phyloP scores from a whole-genome alignment of 345 rosid species.

The Ceriops tagal region DNA sequence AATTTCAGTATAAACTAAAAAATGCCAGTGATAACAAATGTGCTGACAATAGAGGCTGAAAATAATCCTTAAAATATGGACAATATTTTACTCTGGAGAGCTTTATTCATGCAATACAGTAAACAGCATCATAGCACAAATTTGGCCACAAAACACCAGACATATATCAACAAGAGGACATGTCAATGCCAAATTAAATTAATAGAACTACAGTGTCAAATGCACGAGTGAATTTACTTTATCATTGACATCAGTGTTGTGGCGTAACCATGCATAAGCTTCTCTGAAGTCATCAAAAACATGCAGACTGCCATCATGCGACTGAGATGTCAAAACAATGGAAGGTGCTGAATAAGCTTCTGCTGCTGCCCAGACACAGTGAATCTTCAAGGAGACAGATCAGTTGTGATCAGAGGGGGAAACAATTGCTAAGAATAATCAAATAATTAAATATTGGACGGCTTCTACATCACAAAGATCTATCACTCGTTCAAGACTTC shows the following conservation, averaged over 20 bases:
- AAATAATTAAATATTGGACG: neutral
- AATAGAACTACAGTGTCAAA: neutral
- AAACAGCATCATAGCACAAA: neutral
- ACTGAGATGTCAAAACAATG: conserved; percentile 78
- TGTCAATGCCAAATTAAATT: neutral
- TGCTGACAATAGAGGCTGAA: too few species aligned
- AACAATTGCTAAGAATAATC: neutral
- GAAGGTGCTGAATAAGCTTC: conserved; percentile 99
- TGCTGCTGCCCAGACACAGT: conserved; percentile 99
- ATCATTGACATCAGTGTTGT: conserved; percentile 98
- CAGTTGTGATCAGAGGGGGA: neutral
- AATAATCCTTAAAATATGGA: too few species aligned
- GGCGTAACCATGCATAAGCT: conserved; percentile 93
- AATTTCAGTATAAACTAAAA: too few species aligned
- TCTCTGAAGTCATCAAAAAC: conserved; percentile 99
- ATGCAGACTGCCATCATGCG: conserved; percentile 68
- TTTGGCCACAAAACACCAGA: neutral
- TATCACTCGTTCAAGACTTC: neutral
- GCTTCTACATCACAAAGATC: neutral
- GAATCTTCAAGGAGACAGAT: conserved; percentile 47
- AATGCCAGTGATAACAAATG: too few species aligned
- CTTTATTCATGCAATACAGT: neutral
- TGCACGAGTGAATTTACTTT: conserved; percentile 49
- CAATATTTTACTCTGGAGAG: too few species aligned
- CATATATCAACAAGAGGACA: neutral